Evolutionary conservation across 768 basidiomycete species (phyloP), one percentile per base, ranked within the genome.

Genomic region (Mycena chlorophos): DNA sequence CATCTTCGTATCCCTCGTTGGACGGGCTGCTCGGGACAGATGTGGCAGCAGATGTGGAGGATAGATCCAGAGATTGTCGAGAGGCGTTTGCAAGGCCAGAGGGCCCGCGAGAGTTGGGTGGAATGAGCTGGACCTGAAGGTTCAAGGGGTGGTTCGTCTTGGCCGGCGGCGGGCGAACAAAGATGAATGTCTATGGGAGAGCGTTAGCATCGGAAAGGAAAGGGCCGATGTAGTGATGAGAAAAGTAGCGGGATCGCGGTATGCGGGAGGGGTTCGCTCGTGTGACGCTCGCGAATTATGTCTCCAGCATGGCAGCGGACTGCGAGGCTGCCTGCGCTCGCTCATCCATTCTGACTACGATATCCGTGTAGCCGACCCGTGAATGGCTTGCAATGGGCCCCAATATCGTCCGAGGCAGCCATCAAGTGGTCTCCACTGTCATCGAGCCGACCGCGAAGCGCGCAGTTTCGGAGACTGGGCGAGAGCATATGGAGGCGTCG

Each of bases 111-210:
- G 73, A 73, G 60, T 73, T 79, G 38, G 86, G 88, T 4, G 91
- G 90, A 1, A 96, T 88, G 38, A 97, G 86, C 69, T 97, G 94
- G 12, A 97, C 86, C 64, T 97, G 94, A 1, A 96, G 78, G 68
- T 95, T 94, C 40, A 95, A 77, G 0, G 93, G 89, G 61, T 95
- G 91, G 58, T 89, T 89, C n/a, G 83, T 78, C 63, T 86, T 85
- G 5, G 89, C 84, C 1, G 92, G 91, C 2, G 93, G 93, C 4
- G 94, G 94, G 48, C 91, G 85, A 52, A 96, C 94, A 66, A 96
- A 85, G 54, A 95, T 90, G 73, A 94, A 93, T 0, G 89, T 91
- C 93, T 95, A 25, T 13, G 6, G 5, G n/a, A 8, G 67, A 5
- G 29, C 4, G 40, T 61, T 6, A 61, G 53, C 22, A 22, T 20